Percentiles rank a stretch among this genome's conserved stretches.
These are phyloP conservation scores for Trichopus zeylanicus DNA, from an alignment of 116 monocot genomes.

Conservation along the genomic window DNA sequence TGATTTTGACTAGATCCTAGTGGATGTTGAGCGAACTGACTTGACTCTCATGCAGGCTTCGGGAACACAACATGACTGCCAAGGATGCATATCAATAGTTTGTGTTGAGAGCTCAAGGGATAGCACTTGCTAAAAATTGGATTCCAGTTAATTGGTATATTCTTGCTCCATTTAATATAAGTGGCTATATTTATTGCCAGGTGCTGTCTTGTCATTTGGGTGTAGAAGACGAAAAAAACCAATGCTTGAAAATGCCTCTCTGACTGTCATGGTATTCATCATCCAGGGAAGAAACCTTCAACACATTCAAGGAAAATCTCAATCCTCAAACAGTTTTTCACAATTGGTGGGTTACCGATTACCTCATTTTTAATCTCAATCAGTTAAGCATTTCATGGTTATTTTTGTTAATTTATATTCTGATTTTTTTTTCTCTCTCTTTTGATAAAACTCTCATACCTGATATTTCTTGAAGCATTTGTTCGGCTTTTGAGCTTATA, in stretches of 20 bases:
- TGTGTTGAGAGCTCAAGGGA: constrained; percentile 88
- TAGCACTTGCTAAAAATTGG: constrained; percentile 71
- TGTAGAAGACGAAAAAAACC: no score
- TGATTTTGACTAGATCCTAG: no score
- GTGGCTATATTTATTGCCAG: no score
- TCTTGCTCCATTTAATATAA: neutral
- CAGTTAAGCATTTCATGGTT: no score
- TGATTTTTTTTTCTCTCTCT: neutral
- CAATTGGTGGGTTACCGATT: constrained; percentile 58
- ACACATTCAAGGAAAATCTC: constrained; percentile 67
- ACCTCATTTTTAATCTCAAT: neutral
- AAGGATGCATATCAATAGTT: constrained; percentile 93
- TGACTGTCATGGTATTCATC: constrained; percentile 3
- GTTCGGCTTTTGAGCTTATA: neutral
- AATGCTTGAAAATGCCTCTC: no score
- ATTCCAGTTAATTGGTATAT: constrained; percentile 89
- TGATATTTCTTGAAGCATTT: no score
- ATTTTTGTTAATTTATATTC: no score
- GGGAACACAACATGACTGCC: constrained; percentile 68
- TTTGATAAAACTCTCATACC: no score
- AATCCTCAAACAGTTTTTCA: constrained; percentile 84
- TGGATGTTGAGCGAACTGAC: no score
- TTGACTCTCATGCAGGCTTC: constrained; percentile 51
- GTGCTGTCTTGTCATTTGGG: neutral
- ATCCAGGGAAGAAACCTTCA: constrained; percentile 98